Evolutionary conservation across 352 stramenopile genomes (phyloP).

Genomic region (Halophytophthora polymorphica): DNA sequence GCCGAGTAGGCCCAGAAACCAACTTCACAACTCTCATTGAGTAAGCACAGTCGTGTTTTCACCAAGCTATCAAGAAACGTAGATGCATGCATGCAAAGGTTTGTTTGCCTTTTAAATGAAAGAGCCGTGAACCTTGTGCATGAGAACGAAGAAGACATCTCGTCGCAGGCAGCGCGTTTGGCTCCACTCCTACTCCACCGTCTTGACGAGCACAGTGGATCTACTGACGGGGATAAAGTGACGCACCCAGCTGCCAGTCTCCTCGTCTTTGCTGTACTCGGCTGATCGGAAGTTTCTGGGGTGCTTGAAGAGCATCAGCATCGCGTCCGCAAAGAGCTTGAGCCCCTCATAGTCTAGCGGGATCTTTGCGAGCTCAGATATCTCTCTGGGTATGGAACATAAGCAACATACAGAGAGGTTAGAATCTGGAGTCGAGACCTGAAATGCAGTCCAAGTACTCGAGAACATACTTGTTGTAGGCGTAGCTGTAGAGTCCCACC

Average conservation of each 20-base stretch:
- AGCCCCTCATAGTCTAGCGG: slow-evolving; percentile 26
- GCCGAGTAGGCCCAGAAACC: slow-evolving; percentile 38
- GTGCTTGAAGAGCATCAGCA: slow-evolving; percentile 6
- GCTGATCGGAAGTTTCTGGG: slow-evolving; percentile 40
- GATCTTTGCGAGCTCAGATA: slow-evolving; percentile 16
- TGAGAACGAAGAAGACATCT: no score
- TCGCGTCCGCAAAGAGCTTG: slow-evolving; percentile 10
- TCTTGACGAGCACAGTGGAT: slow-evolving; percentile 3
- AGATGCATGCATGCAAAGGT: background rate
- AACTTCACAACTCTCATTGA: slow-evolving; percentile 66
- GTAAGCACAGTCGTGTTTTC: background rate
- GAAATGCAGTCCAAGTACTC: background rate
- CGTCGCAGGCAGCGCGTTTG: no score
- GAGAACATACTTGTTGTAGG: slow-evolving; percentile 23
- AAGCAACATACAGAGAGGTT: background rate
- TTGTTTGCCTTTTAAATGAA: background rate
- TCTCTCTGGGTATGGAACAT: slow-evolving; percentile 11
- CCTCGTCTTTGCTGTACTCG: slow-evolving; percentile 33
- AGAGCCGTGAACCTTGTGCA: background rate
- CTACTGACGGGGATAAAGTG: slow-evolving; percentile 13
- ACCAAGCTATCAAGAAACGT: background rate
- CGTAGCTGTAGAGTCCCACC: slow-evolving; percentile 26
- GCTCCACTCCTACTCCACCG: background rate
- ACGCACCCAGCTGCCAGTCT: slow-evolving; percentile 23
- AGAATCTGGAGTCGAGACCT: background rate